phyloP scores from a whole-genome alignment of 441 rosid species.

The Populus hybrid region DNA sequence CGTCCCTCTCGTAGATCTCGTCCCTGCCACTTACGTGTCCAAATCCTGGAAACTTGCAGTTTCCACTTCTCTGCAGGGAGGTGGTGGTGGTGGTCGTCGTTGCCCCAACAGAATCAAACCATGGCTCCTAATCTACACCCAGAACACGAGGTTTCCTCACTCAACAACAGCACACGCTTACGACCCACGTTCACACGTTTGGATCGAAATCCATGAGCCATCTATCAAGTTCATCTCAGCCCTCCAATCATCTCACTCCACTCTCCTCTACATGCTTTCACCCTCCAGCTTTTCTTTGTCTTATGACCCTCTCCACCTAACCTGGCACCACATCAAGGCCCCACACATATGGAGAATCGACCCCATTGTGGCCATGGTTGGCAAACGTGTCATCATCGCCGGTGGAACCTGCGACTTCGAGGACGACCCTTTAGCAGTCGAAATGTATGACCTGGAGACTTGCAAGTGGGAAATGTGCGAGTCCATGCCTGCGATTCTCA shows the following conservation, averaged over 20 bases:
- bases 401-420: slow-evolving; percentile 66
- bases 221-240: slow-evolving; percentile 21
- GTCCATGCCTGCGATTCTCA: slow-evolving; percentile 52
- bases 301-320: slow-evolving; percentile 56
- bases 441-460: slow-evolving; percentile 40
- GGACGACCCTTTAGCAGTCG: slow-evolving; percentile 67
- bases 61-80: slow-evolving; percentile 46
- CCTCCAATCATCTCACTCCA: slow-evolving; percentile 56
- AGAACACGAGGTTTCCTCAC: slow-evolving; percentile 37
- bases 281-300: slow-evolving; percentile 61
- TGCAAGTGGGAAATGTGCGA: slow-evolving; percentile 48
- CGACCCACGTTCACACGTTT: slow-evolving; percentile 59
- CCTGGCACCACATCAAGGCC: slow-evolving; percentile 53
- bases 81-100: neutral
- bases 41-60: slow-evolving; percentile 61
- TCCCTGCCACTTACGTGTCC: slow-evolving; percentile 54
- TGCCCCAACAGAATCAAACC: slow-evolving; percentile 41
- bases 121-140: slow-evolving; percentile 64
- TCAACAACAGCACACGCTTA: slow-evolving; percentile 39
- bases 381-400: slow-evolving; percentile 42
- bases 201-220: slow-evolving; percentile 39
- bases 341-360: slow-evolving; percentile 60
- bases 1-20: slow-evolving; percentile 58
- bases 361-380: slow-evolving; percentile 62
- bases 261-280: slow-evolving; percentile 57